These are phyloP conservation scores for Diaporthe destruens DNA, from an alignment of 2,329 filamentous ascomycete species.

Conservation along the genomic window DNA sequence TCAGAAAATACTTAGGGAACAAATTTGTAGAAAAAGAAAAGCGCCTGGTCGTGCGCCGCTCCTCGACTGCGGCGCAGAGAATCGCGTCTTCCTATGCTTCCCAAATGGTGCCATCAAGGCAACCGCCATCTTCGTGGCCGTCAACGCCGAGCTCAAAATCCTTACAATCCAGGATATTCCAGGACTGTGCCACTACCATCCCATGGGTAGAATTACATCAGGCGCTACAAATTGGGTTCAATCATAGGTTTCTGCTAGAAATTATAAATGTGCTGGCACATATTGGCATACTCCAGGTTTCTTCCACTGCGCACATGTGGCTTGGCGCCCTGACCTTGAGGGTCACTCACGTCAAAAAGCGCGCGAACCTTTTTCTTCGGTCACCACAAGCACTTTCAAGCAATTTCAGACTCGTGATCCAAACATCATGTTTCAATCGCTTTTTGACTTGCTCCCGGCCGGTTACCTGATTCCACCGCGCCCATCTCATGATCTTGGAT, in stretches of 20 bases:
- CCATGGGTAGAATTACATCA: neutral
- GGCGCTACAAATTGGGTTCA: neutral
- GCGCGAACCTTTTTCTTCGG: too few species aligned
- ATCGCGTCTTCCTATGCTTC: slow-evolving; percentile 29
- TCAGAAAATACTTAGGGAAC: too few species aligned
- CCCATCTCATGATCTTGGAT: neutral
- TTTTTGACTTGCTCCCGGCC: neutral
- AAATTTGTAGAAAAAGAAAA: too few species aligned
- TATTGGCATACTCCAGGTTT: too few species aligned
- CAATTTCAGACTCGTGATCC: too few species aligned
- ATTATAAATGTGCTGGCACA: too few species aligned
- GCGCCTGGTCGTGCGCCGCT: neutral
- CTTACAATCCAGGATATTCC: neutral
- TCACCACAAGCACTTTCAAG: too few species aligned
- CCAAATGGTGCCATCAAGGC: neutral
- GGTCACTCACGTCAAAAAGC: too few species aligned
- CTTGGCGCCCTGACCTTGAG: too few species aligned
- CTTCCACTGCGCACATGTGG: too few species aligned
- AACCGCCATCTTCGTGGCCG: slow-evolving; percentile 18
- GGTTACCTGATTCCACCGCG: neutral
- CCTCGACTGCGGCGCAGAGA: neutral
- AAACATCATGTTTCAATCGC: too few species aligned
- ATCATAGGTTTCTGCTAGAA: too few species aligned
- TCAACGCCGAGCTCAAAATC: slow-evolving; percentile 1
- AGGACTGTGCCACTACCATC: neutral